Evolutionary conservation across 495 filamentous ascomycete genomes (phyloP), one percentile per base, ranked within the genome.

Genomic region (Penicillium taxi): DNA sequence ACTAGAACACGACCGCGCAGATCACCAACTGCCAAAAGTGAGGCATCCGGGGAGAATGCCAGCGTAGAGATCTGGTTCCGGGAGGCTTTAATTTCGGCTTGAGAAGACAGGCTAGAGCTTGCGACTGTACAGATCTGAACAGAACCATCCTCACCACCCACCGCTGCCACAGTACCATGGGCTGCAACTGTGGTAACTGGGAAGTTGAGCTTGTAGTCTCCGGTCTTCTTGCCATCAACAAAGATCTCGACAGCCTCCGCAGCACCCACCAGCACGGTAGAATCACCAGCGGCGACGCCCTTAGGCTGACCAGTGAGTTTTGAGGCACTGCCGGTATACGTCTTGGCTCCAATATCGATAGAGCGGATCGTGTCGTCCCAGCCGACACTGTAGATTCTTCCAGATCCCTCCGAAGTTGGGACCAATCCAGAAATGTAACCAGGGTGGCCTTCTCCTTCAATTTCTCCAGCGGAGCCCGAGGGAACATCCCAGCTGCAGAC

Each of bases 321-420:
- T 28, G 54, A 59, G 3, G 65, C 52, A 16, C 47, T 63, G 41
- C 73, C 75, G 20, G 67, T 73, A 55, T 81, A 85, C 5, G 70
- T 76, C 40, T 69, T 69, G 26, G 72, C 70, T 0, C 66, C 60
- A 30, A 64, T 45, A 45, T 91, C 83, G 42, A 93, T 72, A 25
- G 75, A 80, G 39, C 89, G 83, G 24, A 95, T 74, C 4, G 85
- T 89, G 58, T 98, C 91, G 58, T 98, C 91, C 91, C 91, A 96
- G 48, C 78, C 88, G 11, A 89, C 82, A 61, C 84, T 91, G 63
- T 85, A 87, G 19, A 86, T 75, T 40, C 77, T 67, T 19, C 77
- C 71, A 4, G 57, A 47, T 7, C 73, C 69, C 35, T 67, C 61
- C 2, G 61, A 37, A 11, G 73, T 70, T 1, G 80, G 61, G 2